Evolutionary conservation across 2,329 filamentous ascomycete genomes (phyloP), one percentile per base, ranked within the genome.

Genomic region (Akanthomyces uredinophilus): DNA sequence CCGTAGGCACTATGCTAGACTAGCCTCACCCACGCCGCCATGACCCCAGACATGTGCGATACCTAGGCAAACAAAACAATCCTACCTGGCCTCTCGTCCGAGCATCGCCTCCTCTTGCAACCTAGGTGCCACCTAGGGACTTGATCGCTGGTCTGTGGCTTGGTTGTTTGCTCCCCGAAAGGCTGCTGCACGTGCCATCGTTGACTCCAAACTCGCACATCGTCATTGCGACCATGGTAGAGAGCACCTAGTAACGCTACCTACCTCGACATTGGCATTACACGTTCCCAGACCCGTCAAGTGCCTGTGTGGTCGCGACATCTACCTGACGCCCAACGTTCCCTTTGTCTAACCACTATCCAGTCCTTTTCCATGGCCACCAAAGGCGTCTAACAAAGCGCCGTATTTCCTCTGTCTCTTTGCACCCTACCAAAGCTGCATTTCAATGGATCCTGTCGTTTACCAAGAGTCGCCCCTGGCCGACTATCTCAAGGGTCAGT

Each of bases 391-490:
- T 39, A 54, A 47, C 20, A 39, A 27, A 11, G 10, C 35, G 22
- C 32, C 27, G 47, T 8, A 41, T 44, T 54, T 24, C 27, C n/a
- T 53, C 58, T 39, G n/a, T 60, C 14, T 29, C 47, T 20, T 47
- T 53, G 18, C 27, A 35, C 14, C 41, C 37, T 43, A 47, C 20
- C 29, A 14, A 49, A 16, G 27, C 49, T n/a, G 49, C 43, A 7
- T 47, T 46, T 22, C 56, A 20, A 95, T 97, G 93, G 93, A 96
- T 83, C 87, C 90, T 71, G 83, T 96, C 70, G 86, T 96, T 69
- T 90, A 90, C 77, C 86, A 95, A 78, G 87, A 92, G 78, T 90
- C 91, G 73, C 93, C 93, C 69, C 83, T 97, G 77, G 92, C 92
- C 73, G 87, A 90, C 71, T 95, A 95, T 78, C 86, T 97, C 69